Conservation (phyloP, 2,329 filamentous ascomycete species). For the Dendryphion nanum region DNA sequence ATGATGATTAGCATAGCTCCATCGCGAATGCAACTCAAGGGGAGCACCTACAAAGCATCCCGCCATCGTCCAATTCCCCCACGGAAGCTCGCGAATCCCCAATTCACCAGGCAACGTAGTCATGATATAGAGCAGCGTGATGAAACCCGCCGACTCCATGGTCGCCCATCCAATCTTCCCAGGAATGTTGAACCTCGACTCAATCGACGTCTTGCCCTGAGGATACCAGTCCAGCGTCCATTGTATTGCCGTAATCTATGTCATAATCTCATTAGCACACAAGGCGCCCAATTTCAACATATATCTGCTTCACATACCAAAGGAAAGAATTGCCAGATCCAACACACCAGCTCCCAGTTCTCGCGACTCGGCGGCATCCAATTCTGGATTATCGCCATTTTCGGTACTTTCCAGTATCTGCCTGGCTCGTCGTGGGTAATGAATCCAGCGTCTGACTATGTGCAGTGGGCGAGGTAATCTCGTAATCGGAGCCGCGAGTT, state of each 20-base stretch:
- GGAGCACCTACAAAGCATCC: constrained; percentile 57
- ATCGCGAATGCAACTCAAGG: not conserved
- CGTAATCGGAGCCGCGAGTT: too few relatives aligned
- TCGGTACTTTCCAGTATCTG: too few relatives aligned
- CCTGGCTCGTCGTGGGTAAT: too few relatives aligned
- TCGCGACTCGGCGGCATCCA: constrained; percentile 51
- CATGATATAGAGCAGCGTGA: constrained; percentile 79
- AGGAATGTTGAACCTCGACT: constrained; percentile 77
- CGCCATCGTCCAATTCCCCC: constrained; percentile 75
- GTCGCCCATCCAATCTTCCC: constrained; percentile 83
- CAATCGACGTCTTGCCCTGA: constrained; percentile 85
- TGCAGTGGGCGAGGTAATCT: too few relatives aligned
- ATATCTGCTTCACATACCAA: constrained; percentile 38
- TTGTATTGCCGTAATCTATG: constrained; percentile 69
- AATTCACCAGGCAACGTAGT: constrained; percentile 60
- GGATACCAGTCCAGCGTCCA: constrained; percentile 76
- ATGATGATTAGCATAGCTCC: not conserved
- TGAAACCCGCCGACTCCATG: constrained; percentile 80
- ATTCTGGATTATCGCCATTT: constrained; percentile 44
- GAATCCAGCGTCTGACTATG: too few relatives aligned
- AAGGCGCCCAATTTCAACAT: not conserved
- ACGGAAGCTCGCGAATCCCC: constrained; percentile 61
- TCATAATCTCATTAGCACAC: not conserved
- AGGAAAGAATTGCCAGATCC: constrained; percentile 51
- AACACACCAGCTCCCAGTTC: constrained; percentile 49